These are phyloP conservation scores for Rhipidocladum racemiflorum DNA, from an alignment of 176 grass and related monocot species.

Conservation along the genomic window DNA sequence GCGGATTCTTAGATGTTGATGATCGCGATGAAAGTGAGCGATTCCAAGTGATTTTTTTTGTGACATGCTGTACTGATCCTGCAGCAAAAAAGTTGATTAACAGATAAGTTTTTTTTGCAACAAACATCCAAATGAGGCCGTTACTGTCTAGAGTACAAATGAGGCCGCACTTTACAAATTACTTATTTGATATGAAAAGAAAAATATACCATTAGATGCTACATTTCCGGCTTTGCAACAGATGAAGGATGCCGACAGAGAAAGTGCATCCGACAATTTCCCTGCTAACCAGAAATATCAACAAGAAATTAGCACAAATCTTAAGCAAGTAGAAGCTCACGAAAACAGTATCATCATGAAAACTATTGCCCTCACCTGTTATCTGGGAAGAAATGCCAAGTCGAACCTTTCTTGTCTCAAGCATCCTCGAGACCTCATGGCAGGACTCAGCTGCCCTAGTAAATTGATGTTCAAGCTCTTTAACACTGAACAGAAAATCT, in stretches of 20 bases:
- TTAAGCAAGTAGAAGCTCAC: neutral
- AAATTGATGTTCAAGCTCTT: conserved; percentile 60
- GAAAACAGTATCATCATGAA: neutral
- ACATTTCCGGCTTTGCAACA: conserved; percentile 40
- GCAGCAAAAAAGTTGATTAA: conserved; percentile 27
- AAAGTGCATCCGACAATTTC: conserved; percentile 24
- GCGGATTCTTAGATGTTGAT: conserved; percentile 49
- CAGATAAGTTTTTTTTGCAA: neutral
- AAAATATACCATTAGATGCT: conserved; percentile 40
- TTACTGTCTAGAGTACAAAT: neutral
- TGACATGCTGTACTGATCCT: conserved; percentile 40
- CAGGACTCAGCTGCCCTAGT: conserved; percentile 50
- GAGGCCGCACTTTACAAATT: neutral
- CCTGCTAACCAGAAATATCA: conserved; percentile 34
- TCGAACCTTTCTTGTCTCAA: conserved; percentile 59
- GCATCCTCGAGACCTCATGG: conserved; percentile 63
- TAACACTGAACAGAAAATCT: conserved; percentile 48
- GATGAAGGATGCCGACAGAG: conserved; percentile 31
- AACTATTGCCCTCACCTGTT: conserved; percentile 36
- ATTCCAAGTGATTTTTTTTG: conserved; percentile 61
- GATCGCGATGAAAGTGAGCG: conserved; percentile 51
- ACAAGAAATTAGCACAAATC: neutral
- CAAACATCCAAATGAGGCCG: neutral
- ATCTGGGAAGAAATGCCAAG: conserved; percentile 38
- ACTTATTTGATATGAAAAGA: neutral